Evolutionary conservation across 139 green algal genomes (phyloP).

Genomic region (Pycnococcus provasolii): DNA sequence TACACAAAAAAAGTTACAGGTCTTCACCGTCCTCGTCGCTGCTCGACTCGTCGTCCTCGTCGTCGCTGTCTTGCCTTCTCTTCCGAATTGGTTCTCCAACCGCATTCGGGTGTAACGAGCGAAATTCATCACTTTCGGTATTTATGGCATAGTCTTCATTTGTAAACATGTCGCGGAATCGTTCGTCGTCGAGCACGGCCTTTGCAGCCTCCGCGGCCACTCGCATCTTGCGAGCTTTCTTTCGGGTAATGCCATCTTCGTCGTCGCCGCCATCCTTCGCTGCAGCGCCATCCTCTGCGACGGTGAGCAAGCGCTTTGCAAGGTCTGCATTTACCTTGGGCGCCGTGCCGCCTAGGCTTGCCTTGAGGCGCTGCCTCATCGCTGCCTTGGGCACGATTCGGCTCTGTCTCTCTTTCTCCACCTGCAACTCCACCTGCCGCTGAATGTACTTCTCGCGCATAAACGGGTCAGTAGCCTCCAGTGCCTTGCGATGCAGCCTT

Average conservation of each 20-base stretch:
- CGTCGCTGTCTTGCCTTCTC: conserved; percentile 51
- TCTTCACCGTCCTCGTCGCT: conserved; percentile 5
- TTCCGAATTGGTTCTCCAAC: conserved; percentile 23
- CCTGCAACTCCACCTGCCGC: conserved; percentile 48
- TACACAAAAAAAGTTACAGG: too few relatives aligned
- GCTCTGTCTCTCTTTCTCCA: conserved; percentile 12
- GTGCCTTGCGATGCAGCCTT: conserved; percentile 73
- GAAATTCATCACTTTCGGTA: conserved; percentile 63
- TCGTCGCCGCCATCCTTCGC: not conserved
- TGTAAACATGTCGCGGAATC: conserved; percentile 66
- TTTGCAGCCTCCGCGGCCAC: not conserved
- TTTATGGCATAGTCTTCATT: conserved; percentile 72
- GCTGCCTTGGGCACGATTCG: conserved; percentile 5
- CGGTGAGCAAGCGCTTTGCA: not conserved
- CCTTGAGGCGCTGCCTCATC: too few relatives aligned
- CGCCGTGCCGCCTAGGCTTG: not conserved
- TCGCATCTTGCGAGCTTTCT: not conserved
- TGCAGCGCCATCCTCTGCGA: not conserved
- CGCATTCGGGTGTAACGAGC: conserved; percentile 75
- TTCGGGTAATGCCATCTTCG: not conserved
- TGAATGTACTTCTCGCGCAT: conserved; percentile 78
- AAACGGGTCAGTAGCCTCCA: conserved; percentile 56
- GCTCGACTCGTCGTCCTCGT: conserved; percentile 7
- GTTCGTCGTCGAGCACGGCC: conserved; percentile 29
- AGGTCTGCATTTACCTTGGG: conserved; percentile 52